Evolutionary conservation across 768 basidiomycete genomes (phyloP).

Genomic region (Lactifluus echinatus): DNA sequence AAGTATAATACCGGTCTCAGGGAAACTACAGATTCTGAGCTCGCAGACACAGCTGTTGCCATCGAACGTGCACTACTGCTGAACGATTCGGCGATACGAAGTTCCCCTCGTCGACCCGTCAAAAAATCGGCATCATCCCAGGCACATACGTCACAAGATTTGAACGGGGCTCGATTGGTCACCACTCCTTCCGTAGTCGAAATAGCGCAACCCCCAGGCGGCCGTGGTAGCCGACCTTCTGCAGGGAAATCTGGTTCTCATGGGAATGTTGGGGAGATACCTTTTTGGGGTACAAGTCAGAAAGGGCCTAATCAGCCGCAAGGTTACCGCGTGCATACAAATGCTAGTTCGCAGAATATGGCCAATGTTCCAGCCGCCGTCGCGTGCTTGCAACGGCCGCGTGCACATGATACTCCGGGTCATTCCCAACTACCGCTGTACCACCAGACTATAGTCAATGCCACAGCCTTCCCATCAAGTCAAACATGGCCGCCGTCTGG

Average conservation of each 20-base stretch:
- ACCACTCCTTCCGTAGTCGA: not conserved
- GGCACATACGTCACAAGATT: not conserved
- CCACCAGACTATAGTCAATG: not conserved
- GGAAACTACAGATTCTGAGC: not conserved
- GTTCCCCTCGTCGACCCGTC: not conserved
- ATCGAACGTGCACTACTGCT: slow-evolving; percentile 6
- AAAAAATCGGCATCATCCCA: not conserved
- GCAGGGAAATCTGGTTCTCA: not conserved
- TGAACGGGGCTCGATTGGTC: not conserved
- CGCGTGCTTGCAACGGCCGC: not conserved
- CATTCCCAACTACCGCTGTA: not conserved
- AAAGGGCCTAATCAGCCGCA: not conserved
- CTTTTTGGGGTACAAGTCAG: not conserved
- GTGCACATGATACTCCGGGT: not conserved
- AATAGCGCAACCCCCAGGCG: not conserved
- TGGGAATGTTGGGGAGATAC: not conserved
- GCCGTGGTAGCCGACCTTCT: not conserved
- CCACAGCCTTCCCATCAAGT: not conserved
- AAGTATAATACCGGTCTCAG: not conserved
- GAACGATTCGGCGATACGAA: not conserved
- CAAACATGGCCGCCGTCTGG: not conserved
- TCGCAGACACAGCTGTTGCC: not conserved
- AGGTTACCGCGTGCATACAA: not conserved
- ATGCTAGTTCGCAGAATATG: not conserved
- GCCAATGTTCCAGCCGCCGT: not conserved